A percentile compares a stretch with the other conserved stretches of the same genome.
Evolutionary conservation across 768 basidiomycete species (phyloP).

Genomic region (Trametes meyenii): DNA sequence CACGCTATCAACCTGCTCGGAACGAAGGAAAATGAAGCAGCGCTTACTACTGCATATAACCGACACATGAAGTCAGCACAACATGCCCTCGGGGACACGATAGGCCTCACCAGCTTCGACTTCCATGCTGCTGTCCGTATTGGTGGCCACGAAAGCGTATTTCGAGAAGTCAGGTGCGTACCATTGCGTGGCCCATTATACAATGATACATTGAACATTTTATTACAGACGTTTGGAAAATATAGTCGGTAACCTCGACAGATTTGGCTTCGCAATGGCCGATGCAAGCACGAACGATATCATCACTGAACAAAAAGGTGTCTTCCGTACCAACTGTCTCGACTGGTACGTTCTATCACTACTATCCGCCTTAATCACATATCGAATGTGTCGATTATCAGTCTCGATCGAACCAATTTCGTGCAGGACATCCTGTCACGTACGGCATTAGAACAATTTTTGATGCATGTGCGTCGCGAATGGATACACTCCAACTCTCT

Average conservation of each 20-base stretch:
- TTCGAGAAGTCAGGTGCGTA: slow-evolving; percentile 67
- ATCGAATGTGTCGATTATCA: slow-evolving; percentile 34
- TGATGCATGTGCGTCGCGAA: slow-evolving; percentile 74
- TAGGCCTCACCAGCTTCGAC: slow-evolving; percentile 88
- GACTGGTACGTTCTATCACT: slow-evolving; percentile 66
- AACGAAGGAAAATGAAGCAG: slow-evolving; percentile 89
- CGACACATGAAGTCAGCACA: slow-evolving; percentile 75
- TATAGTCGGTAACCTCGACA: slow-evolving; percentile 67
- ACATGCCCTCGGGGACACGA: slow-evolving; percentile 62
- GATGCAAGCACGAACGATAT: slow-evolving; percentile 65
- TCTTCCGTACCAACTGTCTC: slow-evolving; percentile 93
- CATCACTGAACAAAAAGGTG: slow-evolving; percentile 88
- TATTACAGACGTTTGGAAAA: slow-evolving; percentile 57
- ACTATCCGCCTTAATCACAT: too few relatives aligned
- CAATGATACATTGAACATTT: background rate
- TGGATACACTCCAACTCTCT: slow-evolving; percentile 71
- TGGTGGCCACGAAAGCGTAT: slow-evolving; percentile 86
- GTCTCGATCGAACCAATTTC: slow-evolving; percentile 96
- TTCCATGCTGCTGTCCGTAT: slow-evolving; percentile 84
- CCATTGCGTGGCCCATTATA: background rate
- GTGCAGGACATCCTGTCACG: slow-evolving; percentile 94
- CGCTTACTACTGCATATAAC: slow-evolving; percentile 79
- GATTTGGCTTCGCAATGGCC: slow-evolving; percentile 85
- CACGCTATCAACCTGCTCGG: slow-evolving; percentile 94
- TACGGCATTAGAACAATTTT: slow-evolving; percentile 78